Percentiles rank a stretch among this genome's conserved stretches.
Conservation (phyloP, 1,139 yeast species). For the Sugiyamaella sp. region DNA sequence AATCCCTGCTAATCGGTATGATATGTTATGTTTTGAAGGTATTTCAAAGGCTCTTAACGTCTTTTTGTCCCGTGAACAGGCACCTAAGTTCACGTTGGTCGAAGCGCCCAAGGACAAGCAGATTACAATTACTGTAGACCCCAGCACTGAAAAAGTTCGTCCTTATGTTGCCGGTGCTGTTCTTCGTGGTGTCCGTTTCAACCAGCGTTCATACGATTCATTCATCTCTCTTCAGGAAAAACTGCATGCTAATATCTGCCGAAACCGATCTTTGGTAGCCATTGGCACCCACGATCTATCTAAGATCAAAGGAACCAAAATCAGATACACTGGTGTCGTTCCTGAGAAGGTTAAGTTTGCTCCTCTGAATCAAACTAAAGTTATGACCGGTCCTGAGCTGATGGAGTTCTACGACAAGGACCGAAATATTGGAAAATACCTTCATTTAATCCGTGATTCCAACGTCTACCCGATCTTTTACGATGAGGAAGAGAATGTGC, state of each 20-base stretch:
- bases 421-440: constrained; percentile 84
- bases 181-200: constrained; percentile 78
- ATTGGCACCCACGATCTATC: constrained; percentile 98
- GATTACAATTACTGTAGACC: constrained; percentile 67
- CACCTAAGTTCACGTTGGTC: constrained; percentile 68
- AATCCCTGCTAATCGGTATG: constrained; percentile 96
- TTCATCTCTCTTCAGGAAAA: constrained; percentile 97
- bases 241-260: constrained; percentile 91
- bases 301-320: constrained; percentile 75
- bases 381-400: constrained; percentile 72
- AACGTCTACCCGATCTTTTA: constrained; percentile 91
- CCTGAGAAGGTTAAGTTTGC: constrained; percentile 71
- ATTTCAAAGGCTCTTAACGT: constrained; percentile 93
- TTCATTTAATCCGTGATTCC: constrained; percentile 84
- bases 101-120: constrained; percentile 54
- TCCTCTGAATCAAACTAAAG: constrained; percentile 82
- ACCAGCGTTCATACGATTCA: constrained; percentile 84
- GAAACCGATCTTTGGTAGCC: constrained; percentile 96
- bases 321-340: constrained; percentile 79
- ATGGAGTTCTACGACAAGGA: constrained; percentile 92
- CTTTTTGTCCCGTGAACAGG: constrained; percentile 67
- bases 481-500: constrained; percentile 75
- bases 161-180: constrained; percentile 96
- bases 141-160: constrained; percentile 72
- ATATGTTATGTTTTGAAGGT: constrained; percentile 97